Conservation (phyloP, 257 asterid species). For the Catharanthus roseus region DNA sequence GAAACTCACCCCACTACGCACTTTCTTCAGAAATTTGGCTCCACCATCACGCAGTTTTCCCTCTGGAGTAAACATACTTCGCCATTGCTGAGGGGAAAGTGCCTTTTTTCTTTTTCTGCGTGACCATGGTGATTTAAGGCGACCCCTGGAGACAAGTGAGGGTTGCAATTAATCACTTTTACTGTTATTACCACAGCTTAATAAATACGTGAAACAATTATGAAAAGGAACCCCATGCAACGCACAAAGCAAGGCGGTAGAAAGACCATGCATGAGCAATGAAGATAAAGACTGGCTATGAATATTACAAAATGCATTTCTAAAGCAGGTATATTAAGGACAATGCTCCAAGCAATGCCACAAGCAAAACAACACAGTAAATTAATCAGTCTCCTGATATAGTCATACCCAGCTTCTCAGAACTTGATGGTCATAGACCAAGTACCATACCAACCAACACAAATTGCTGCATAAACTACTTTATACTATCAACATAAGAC, state of each 20-base stretch:
- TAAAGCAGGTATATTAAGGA: not conserved
- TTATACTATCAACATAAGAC: not conserved
- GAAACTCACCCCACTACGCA: conserved; percentile 86
- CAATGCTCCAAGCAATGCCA: not conserved
- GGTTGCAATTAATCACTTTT: conserved; percentile 18
- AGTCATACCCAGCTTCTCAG: not conserved
- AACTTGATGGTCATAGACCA: not conserved
- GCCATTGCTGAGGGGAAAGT: conserved; percentile 78
- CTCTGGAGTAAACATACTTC: conserved; percentile 64
- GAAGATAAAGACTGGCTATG: not conserved
- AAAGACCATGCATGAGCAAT: not conserved
- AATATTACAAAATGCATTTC: not conserved
- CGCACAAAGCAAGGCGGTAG: not conserved
- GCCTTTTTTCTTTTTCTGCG: conserved; percentile 75
- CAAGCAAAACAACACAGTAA: not conserved
- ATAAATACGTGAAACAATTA: conserved; percentile 8
- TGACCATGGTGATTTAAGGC: conserved; percentile 91
- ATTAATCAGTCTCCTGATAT: not conserved
- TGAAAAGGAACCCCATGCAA: not conserved
- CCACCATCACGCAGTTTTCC: conserved; percentile 83
- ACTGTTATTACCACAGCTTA: conserved; percentile 9
- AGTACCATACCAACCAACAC: not conserved
- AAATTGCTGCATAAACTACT: not conserved
- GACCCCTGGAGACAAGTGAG: conserved; percentile 50
- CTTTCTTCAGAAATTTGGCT: conserved; percentile 76